A percentile compares a stretch with the other conserved stretches of the same genome.
phyloP scores from a whole-genome alignment of 2,329 filamentous ascomycete genomes.

The Cryphonectria naterciae region DNA sequence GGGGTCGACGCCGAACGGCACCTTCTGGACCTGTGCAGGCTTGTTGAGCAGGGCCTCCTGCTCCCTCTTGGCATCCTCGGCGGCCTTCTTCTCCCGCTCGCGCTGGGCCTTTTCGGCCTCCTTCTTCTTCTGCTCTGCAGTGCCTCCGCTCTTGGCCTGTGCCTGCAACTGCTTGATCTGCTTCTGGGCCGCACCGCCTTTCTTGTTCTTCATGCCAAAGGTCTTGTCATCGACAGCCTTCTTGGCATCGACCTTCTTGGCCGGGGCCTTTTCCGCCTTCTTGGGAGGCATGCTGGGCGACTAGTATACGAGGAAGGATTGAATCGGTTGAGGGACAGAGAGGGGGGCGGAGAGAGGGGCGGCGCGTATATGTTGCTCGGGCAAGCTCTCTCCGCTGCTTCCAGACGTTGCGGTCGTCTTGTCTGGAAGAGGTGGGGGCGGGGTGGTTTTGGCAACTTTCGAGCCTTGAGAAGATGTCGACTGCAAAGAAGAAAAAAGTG shows the following conservation, averaged over 20 bases:
- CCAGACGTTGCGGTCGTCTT: conserved; percentile 8
- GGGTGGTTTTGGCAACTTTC: conserved; percentile 9
- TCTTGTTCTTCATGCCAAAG: conserved; percentile 99
- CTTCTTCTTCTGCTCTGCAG: conserved; percentile 85
- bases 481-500: neutral
- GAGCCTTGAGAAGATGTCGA: neutral
- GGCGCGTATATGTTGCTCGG: neutral
- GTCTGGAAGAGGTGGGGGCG: conserved; percentile 13
- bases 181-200: conserved; percentile 87
- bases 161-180: conserved; percentile 83
- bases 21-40: conserved; percentile 94
- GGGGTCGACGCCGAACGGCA: conserved; percentile 95
- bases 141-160: conserved; percentile 73
- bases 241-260: conserved; percentile 53
- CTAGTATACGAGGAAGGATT: neutral
- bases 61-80: conserved; percentile 83
- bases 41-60: conserved; percentile 82
- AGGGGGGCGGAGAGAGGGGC: neutral
- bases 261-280: conserved; percentile 55
- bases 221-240: conserved; percentile 90
- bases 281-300: conserved; percentile 73
- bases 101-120: conserved; percentile 67
- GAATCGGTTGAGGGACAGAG: neutral
- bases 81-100: conserved; percentile 88
- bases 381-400: neutral